Percentiles rank a stretch among this genome's conserved stretches.
phyloP scores from a whole-genome alignment of 2,329 filamentous ascomycete genomes.

The Aureobasidium sp. region DNA sequence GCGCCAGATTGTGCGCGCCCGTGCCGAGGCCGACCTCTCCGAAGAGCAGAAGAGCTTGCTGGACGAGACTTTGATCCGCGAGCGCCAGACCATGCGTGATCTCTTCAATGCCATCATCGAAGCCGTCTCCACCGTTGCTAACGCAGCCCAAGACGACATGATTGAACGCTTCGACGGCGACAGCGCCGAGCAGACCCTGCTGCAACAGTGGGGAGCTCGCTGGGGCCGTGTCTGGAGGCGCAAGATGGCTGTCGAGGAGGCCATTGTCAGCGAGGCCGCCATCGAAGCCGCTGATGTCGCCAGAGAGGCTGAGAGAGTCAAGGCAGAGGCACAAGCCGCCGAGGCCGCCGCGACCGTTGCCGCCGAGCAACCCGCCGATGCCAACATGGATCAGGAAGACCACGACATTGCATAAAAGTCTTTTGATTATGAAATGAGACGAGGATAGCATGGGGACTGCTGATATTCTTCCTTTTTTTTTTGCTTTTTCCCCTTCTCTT shows the following conservation, averaged over 20 bases:
- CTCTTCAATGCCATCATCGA: conserved; percentile 78
- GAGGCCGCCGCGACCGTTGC: background rate
- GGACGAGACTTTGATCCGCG: conserved; percentile 58
- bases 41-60: conserved; percentile 51
- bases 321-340: background rate
- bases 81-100: conserved; percentile 65
- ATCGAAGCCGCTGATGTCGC: conserved; percentile 34
- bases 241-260: conserved; percentile 77
- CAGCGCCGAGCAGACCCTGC: conserved; percentile 51
- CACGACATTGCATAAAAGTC: conserved; percentile 5
- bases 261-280: conserved; percentile 50
- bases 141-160: conserved; percentile 63
- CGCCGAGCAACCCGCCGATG: background rate
- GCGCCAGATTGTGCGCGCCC: conserved; percentile 63
- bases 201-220: conserved; percentile 71
- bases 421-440: background rate
- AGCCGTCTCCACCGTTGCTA: conserved; percentile 61
- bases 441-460: background rate
- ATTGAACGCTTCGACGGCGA: conserved; percentile 58
- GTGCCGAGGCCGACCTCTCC: conserved; percentile 34
- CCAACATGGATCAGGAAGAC: conserved; percentile 1
- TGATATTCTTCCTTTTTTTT: background rate
- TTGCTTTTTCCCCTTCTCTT: background rate
- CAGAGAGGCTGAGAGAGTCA: conserved; percentile 7
- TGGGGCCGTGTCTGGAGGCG: conserved; percentile 82